These are phyloP conservation scores for Daedalea quercina DNA, from an alignment of 768 basidiomycete genomes.

Conservation along the genomic window DNA sequence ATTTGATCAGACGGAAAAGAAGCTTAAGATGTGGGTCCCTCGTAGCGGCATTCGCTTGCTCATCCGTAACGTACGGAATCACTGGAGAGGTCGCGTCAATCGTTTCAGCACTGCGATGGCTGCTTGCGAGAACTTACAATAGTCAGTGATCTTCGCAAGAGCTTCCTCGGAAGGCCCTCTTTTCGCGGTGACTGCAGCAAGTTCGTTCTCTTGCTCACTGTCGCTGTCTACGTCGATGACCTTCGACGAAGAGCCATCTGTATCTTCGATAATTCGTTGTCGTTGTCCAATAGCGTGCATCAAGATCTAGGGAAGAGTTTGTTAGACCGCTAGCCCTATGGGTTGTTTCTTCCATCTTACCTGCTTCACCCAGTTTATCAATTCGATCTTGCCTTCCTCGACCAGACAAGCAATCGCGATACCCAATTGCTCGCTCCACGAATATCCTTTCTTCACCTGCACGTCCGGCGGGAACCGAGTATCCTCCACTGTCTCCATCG, in stretches of 20 bases:
- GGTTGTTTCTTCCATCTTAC: conserved; percentile 38
- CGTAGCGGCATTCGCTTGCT: conserved; percentile 70
- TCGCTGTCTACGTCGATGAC: conserved; percentile 31
- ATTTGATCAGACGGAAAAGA: conserved; percentile 73
- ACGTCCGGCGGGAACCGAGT: conserved; percentile 57
- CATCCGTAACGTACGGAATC: conserved; percentile 70
- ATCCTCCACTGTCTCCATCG: conserved; percentile 31
- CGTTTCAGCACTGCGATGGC: neutral
- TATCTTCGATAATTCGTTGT: conserved; percentile 53
- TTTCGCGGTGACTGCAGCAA: conserved; percentile 23
- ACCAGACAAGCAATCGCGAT: conserved; percentile 73
- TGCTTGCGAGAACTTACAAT: conserved; percentile 43
- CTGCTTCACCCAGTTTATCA: conserved; percentile 78
- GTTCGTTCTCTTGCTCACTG: conserved; percentile 27
- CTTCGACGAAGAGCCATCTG: conserved; percentile 33
- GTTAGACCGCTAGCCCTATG: neutral
- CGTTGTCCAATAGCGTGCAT: conserved; percentile 52
- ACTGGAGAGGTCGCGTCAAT: conserved; percentile 33
- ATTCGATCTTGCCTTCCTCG: conserved; percentile 52
- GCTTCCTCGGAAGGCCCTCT: conserved; percentile 62
- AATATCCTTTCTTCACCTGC: conserved; percentile 79
- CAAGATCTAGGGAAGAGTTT: conserved; percentile 43
- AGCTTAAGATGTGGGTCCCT: conserved; percentile 79
- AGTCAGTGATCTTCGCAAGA: conserved; percentile 61
- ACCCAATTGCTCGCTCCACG: conserved; percentile 86